Evolutionary conservation across 441 rosid genomes (phyloP).

Genomic region (Euphorbia celastroides): DNA sequence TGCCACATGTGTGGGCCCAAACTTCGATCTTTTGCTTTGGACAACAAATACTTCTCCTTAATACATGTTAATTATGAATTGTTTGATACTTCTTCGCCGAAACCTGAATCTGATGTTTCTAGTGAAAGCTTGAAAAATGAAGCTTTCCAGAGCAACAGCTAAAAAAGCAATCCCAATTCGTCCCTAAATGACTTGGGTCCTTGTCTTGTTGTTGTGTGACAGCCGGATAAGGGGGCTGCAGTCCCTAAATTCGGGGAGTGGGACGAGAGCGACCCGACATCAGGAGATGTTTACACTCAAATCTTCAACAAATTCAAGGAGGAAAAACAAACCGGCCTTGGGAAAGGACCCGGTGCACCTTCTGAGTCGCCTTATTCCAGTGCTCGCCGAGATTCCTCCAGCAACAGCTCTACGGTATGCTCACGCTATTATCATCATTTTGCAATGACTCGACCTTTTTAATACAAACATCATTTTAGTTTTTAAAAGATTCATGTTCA

Average conservation of each 20-base stretch:
- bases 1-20: too few species aligned
- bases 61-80: too few species aligned
- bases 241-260: slow-evolving; percentile 91
- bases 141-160: too few species aligned
- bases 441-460: too few species aligned
- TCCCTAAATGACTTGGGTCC: slow-evolving; percentile 3
- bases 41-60: too few species aligned
- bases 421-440: too few species aligned
- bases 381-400: slow-evolving; percentile 18
- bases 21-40: too few species aligned
- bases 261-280: slow-evolving; percentile 79
- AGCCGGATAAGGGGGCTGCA: slow-evolving; percentile 73
- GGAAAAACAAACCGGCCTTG: slow-evolving; percentile 50
- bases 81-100: too few species aligned
- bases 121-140: too few species aligned
- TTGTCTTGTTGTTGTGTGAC: slow-evolving; percentile 16
- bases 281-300: slow-evolving; percentile 84
- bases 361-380: slow-evolving; percentile 31
- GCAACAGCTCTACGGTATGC: slow-evolving; percentile 33
- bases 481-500: not conserved
- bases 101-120: too few species aligned
- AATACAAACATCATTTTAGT: not conserved
- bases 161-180: too few species aligned
- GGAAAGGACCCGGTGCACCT: slow-evolving; percentile 35
- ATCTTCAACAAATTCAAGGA: slow-evolving; percentile 79